A percentile compares a stretch with the other conserved stretches of the same genome.
phyloP scores from a whole-genome alignment of 345 rosid genomes.

The Eucalyptus coolabah region DNA sequence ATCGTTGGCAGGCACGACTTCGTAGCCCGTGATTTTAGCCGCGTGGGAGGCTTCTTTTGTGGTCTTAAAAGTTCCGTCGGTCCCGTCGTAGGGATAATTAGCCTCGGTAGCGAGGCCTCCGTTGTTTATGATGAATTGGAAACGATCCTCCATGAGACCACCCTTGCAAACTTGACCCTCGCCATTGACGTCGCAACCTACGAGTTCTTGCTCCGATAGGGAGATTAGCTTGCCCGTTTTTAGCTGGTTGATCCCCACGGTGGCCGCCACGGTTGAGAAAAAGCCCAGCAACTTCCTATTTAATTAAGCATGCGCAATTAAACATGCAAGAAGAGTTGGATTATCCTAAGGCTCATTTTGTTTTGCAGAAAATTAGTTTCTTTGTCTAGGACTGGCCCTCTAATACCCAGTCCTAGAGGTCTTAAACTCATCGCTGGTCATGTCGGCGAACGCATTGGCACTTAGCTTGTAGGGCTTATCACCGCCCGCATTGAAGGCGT shows the following conservation, averaged over 20 bases:
- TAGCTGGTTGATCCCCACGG: background rate
- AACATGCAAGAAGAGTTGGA: background rate
- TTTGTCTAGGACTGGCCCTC: background rate
- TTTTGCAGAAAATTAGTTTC: background rate
- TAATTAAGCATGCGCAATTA: background rate
- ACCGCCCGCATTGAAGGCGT: conserved; percentile 4
- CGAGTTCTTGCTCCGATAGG: conserved; percentile 13
- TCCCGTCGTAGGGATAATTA: conserved; percentile 4
- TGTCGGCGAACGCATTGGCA: conserved; percentile 19
- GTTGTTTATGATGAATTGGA: conserved; percentile 8
- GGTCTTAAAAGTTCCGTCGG: conserved; percentile 1
- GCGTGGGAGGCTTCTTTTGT: background rate
- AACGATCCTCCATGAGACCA: conserved; percentile 16
- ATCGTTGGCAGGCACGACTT: background rate
- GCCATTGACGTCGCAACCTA: conserved; percentile 10
- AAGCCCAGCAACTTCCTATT: conserved; percentile 13
- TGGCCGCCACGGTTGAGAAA: conserved; percentile 9
- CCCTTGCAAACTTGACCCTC: conserved; percentile 14
- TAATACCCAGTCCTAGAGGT: background rate
- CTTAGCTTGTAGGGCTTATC: conserved; percentile 12
- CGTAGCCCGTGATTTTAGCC: conserved; percentile 1
- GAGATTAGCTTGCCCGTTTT: background rate
- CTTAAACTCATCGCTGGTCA: conserved; percentile 10
- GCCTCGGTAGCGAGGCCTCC: conserved; percentile 9
- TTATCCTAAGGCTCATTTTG: background rate